A percentile compares a stretch with the other conserved stretches of the same genome.
These are phyloP conservation scores for Mortierella sp. DNA, from an alignment of 371 early-diverging fungal genomes.

Conservation along the genomic window DNA sequence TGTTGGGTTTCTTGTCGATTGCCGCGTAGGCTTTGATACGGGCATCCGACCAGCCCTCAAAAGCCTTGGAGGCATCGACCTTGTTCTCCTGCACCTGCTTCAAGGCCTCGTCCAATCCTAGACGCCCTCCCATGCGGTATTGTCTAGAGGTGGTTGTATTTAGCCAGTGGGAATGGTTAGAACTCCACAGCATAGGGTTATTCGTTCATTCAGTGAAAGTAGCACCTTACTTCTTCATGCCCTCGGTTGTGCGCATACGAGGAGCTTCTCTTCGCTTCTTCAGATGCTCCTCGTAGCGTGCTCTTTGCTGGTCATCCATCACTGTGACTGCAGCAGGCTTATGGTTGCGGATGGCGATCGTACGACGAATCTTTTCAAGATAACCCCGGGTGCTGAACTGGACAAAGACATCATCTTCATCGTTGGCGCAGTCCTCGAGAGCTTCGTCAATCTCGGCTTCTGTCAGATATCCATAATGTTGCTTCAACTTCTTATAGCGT, in stretches of 20 bases:
- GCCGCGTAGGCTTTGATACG: constrained; percentile 91
- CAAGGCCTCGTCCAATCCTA: constrained; percentile 90
- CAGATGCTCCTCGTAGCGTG: constrained; percentile 83
- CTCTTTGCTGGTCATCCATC: constrained; percentile 84
- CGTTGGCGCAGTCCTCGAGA: constrained; percentile 77
- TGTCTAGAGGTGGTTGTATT: constrained; percentile 57
- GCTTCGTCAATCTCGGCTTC: constrained; percentile 87
- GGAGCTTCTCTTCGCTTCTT: constrained; percentile 83
- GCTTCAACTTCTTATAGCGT: constrained; percentile 77
- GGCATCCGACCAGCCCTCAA: constrained; percentile 95
- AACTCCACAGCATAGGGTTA: too few species aligned
- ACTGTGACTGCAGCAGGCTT: constrained; percentile 53
- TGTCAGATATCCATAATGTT: constrained; percentile 77
- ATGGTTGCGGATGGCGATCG: constrained; percentile 68
- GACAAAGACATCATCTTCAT: constrained; percentile 85
- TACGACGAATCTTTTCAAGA: constrained; percentile 74
- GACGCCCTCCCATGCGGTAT: constrained; percentile 82
- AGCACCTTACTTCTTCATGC: constrained; percentile 84
- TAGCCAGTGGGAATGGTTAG: too few species aligned
- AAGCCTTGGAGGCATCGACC: constrained; percentile 82
- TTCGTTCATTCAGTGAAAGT: too few species aligned
- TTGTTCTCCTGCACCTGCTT: constrained; percentile 82
- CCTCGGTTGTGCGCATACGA: constrained; percentile 82
- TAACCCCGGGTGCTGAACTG: constrained; percentile 80
- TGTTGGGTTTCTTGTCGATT: constrained; percentile 92